Base-by-base conservation (phyloP, 345 rosid species). In the Sisymbrium altissimum region DNA sequence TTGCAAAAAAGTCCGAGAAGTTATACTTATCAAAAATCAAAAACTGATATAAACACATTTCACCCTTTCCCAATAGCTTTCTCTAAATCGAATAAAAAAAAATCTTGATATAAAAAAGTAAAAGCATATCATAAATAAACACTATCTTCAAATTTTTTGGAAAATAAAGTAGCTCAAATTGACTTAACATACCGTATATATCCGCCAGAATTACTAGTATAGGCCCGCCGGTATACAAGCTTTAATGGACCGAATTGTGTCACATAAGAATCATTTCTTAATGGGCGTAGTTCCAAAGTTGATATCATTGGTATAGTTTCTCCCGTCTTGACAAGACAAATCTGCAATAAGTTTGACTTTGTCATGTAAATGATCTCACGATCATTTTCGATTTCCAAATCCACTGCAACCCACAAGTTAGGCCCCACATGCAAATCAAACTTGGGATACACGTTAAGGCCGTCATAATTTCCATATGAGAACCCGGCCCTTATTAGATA, bases 321-420 rank as follows among this genome's bases (percentile, higher is more conserved):
- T 17, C 56, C 68, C 38, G 73, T 75, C 43, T 89, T 86, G 14
- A 83, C 82, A 1, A 83, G 80, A 70, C 90, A 89, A 27, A 87
- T 39, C 44, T 79, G 67, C 14, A 83, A 44, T 48, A 44, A 38
- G 4, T 78, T 61, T 8, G 78, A 63, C 3, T 58, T 32, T 0
- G 81, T 43, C 23, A 57, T 25, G 73, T 87, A 73, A 2, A 87
- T 57, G 32, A 85, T 65, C 65, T 85, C 89, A 7, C 9, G 62
- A 67, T 67, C 49, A 25, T 38, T 15, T 1, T 15, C 4, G 11
- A 0, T 4, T 9, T n/a, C 21, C 1, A 81, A 11, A 14, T 19
- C 40, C 21, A 83, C 63, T 0, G 80, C 40, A 1, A 0, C 50
- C 89, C 85, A 86, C 11, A 48, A 19, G 9, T 85, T 81, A 15